Evolutionary conservation across 805 yeast species (phyloP), one percentile per base, ranked within the genome.

Genomic region (Saccharomycopsis selenospora): DNA sequence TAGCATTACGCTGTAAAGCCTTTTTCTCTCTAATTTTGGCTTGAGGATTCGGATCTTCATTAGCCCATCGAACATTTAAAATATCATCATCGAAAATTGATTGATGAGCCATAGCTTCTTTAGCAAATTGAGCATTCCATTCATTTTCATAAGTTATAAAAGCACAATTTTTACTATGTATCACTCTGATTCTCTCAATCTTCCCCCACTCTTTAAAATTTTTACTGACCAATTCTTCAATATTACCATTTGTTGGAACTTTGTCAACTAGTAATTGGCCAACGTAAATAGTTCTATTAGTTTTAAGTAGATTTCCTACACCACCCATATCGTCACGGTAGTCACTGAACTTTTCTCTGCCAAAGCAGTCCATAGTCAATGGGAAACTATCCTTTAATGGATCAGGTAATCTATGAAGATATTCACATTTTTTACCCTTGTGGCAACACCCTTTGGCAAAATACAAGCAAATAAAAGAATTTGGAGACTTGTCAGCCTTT

Each of bases 291-390:
- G 96, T 88, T 46, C 80, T 66, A 60, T 89, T 90, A n/a, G 70
- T 69, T 30, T 70, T 66, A 56, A 75, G 71, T 60, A 91, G 80
- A 22, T 87, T 80, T 0, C 98, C 99, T 2, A 89, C 82, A 28
- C 99, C 99, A 25, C 84, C 79, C 96, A 89, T 89, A 64, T 91
- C 98, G 55, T 91, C 96, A 56, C 89, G 68, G 58, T 86, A 87
- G 43, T 79, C 84, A 1, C 84, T 71, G 54, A 83, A 83, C 62
- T 85, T 87, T 59, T 86, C 95, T 51, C 99, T 69, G 1, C 97
- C 98, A 70, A 91, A 91, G 59, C 97, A 90, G 65, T 91, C 99
- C 23, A 78, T 71, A 0, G 88, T 78, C 1, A 82, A 72, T 2
- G 80, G 72, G 42, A 70, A 70, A 33, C 69, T 63, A 58, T 90